These are phyloP conservation scores for Phytophthora vignae DNA, from an alignment of 352 stramenopile species.

Conservation along the genomic window DNA sequence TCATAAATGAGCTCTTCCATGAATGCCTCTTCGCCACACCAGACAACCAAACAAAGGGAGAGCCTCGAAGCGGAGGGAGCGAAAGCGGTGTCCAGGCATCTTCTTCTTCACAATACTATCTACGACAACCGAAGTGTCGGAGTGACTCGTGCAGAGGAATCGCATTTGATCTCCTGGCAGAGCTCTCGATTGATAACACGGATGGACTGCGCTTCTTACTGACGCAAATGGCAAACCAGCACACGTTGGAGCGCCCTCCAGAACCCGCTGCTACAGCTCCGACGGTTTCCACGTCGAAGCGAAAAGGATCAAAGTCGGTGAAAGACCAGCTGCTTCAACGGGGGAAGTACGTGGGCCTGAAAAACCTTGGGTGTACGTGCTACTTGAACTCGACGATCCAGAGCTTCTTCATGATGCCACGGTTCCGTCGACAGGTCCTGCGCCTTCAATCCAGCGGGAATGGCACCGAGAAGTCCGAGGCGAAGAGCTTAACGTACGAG, in stretches of 20 bases:
- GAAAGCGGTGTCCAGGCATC: constrained; percentile 27
- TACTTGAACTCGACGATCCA: constrained; percentile 97
- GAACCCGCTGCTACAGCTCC: constrained; percentile 36
- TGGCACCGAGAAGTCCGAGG: constrained; percentile 23
- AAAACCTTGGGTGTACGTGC: constrained; percentile 96
- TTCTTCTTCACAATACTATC: constrained; percentile 72
- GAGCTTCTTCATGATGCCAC: constrained; percentile 95
- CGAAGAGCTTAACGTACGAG: constrained; percentile 76
- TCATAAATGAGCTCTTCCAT: constrained; percentile 78
- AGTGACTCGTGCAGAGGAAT: constrained; percentile 75
- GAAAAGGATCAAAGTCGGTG: constrained; percentile 52
- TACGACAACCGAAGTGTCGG: constrained; percentile 85
- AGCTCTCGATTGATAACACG: constrained; percentile 73
- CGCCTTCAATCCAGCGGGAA: constrained; percentile 46
- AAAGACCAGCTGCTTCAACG: constrained; percentile 63
- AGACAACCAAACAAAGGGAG: constrained; percentile 34
- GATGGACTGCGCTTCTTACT: constrained; percentile 73
- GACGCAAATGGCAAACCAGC: constrained; percentile 73
- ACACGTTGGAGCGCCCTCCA: constrained; percentile 69
- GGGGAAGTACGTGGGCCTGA: constrained; percentile 91
- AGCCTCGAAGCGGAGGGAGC: constrained; percentile 20
- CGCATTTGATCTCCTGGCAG: constrained; percentile 80
- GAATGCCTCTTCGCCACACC: constrained; percentile 74
- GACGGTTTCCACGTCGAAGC: constrained; percentile 50
- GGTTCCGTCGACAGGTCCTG: constrained; percentile 90